Percentiles rank a stretch among this genome's conserved stretches.
These are phyloP conservation scores for Lasiodiplodia gonubiensis DNA, from an alignment of 2,329 filamentous ascomycete species.

Conservation along the genomic window DNA sequence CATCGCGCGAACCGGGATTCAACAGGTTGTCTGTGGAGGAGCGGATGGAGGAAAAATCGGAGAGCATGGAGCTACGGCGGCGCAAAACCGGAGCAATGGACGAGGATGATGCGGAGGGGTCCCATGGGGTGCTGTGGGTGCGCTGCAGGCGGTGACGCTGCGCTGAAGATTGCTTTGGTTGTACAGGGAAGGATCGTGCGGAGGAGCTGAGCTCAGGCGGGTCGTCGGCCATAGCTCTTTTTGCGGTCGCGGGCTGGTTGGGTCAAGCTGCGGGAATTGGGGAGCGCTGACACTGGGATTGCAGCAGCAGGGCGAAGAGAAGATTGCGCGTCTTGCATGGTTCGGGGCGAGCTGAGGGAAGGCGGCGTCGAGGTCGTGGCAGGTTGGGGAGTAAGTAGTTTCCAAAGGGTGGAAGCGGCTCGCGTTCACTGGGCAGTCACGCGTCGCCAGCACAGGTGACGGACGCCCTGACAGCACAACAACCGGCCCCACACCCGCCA, in stretches of 20 bases:
- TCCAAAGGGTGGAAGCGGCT: background rate
- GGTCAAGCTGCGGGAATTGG: background rate
- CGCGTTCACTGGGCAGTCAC: conserved; percentile 6
- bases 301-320: background rate
- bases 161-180: background rate
- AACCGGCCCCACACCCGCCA: conserved; percentile 3
- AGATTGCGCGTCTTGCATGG: conserved; percentile 10
- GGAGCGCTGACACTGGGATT: background rate
- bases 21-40: conserved; percentile 75
- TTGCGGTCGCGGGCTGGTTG: background rate
- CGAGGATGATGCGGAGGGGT: conserved; percentile 29
- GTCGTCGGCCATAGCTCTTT: conserved; percentile 37
- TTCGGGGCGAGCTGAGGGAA: background rate
- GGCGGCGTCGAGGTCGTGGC: background rate
- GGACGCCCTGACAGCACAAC: conserved; percentile 8
- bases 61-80: conserved; percentile 78
- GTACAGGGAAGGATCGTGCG: background rate
- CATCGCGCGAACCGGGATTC: conserved; percentile 46
- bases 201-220: conserved; percentile 23
- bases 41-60: conserved; percentile 71
- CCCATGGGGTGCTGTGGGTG: conserved; percentile 9
- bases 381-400: background rate
- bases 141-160: conserved; percentile 21
- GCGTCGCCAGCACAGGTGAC: conserved; percentile 4
- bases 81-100: conserved; percentile 42